Percentiles rank a stretch among this genome's conserved stretches.
phyloP scores from a whole-genome alignment of 73 alveolate genomes.

The Uronychia binucleata region DNA sequence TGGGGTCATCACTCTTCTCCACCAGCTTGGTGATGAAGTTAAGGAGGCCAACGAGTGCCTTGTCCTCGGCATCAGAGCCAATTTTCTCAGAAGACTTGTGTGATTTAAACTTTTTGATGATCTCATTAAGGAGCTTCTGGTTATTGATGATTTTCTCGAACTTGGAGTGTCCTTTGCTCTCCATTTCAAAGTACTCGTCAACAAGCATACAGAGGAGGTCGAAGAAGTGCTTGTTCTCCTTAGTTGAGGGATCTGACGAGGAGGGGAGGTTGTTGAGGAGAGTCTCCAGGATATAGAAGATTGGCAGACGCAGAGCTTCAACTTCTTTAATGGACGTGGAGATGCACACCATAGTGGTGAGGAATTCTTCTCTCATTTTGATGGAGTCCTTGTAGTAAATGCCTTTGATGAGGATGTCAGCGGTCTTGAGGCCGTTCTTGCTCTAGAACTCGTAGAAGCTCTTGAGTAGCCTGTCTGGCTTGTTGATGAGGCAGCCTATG shows the following conservation, averaged over 20 bases:
- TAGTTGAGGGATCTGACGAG: background rate
- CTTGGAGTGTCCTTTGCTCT: background rate
- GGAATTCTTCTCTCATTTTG: slow-evolving; percentile 62
- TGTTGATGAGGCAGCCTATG: slow-evolving; percentile 55
- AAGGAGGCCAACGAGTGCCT: slow-evolving; percentile 17
- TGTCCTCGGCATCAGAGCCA: slow-evolving; percentile 8
- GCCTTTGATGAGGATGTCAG: slow-evolving; percentile 5
- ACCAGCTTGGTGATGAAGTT: background rate
- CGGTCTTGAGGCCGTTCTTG: background rate
- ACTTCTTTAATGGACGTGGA: background rate
- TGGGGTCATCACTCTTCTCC: background rate
- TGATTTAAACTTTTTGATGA: slow-evolving; percentile 40
- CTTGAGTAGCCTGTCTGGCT: slow-evolving; percentile 16
- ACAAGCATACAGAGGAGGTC: slow-evolving; percentile 51
- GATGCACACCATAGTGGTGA: slow-evolving; percentile 15
- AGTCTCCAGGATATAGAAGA: background rate
- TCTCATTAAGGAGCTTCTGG: slow-evolving; percentile 21
- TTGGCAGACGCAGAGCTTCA: slow-evolving; percentile 9
- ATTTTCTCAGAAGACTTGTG: slow-evolving; percentile 20
- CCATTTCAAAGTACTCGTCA: slow-evolving; percentile 38
- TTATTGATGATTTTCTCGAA: slow-evolving; percentile 40
- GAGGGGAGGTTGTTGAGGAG: slow-evolving; percentile 12
- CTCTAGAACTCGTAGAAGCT: slow-evolving; percentile 7
- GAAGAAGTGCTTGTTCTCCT: slow-evolving; percentile 46
- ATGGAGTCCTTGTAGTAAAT: background rate